phyloP scores from a whole-genome alignment of 306 rosid genomes.

The Castanospermum australe region DNA sequence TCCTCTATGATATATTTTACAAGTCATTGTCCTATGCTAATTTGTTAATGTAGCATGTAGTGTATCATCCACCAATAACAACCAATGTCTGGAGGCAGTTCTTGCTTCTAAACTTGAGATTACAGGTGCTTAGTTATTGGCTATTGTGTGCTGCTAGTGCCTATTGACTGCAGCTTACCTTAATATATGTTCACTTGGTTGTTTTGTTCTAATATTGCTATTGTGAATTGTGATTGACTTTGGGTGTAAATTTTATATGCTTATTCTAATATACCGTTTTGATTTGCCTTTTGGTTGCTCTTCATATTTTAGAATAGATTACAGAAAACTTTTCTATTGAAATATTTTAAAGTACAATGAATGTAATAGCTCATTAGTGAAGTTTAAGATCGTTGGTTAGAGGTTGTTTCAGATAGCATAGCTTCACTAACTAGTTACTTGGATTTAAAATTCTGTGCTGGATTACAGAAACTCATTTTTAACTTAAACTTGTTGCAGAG shows the following conservation, averaged over 20 bases:
- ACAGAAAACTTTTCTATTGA: background rate
- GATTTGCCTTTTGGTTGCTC: background rate
- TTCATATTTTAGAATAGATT: background rate
- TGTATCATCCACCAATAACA: background rate
- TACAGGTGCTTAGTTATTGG: background rate
- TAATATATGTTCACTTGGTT: background rate
- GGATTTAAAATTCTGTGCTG: slow-evolving; percentile 5
- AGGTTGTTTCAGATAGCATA: slow-evolving; percentile 18
- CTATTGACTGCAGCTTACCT: background rate
- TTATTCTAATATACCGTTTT: background rate
- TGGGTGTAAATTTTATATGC: background rate
- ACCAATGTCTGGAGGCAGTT: background rate
- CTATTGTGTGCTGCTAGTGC: background rate
- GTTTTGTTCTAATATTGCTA: background rate
- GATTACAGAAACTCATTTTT: slow-evolving; percentile 16
- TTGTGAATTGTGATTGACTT: background rate
- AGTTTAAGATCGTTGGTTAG: background rate
- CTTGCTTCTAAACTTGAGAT: background rate
- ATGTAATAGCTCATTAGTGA: background rate
- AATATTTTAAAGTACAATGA: background rate
- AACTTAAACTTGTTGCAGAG: slow-evolving; percentile 43
- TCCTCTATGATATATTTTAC: background rate
- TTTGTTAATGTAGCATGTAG: background rate
- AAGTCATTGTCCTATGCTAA: background rate
- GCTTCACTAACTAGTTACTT: background rate